Base-by-base conservation (phyloP, 371 early-diverging fungal species). In the Mucor ambiguus region DNA sequence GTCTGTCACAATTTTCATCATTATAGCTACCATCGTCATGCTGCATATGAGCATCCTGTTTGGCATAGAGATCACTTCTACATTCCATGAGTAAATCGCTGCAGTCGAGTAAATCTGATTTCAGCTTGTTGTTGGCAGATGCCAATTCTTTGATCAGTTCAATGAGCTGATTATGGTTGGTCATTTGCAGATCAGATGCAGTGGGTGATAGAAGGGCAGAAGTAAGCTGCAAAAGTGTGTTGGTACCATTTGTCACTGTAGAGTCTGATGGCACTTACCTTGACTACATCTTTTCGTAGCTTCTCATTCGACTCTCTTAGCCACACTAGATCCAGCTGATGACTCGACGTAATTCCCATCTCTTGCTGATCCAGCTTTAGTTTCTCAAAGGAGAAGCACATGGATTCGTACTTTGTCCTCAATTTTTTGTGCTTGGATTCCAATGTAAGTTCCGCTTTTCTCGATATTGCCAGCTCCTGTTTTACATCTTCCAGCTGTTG, bases 351-450 rank as follows among this genome's bases (percentile, higher is more conserved):
- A 3, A 56, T 56, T 6, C 67, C 64, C 56, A 69, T 54, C 58
- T 70, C 73, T 60, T 78, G 69, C n/a, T 73, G 75, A 18, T 68
- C 70, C 8, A 64, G 10, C n/a, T 74, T 70, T 4, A 77, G 28
- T 30, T 72, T 69, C 54, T 81, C 82, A 61, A 72, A 75, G 6
- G 71, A 66, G 49, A 35, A 58, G 41, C 71, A 72, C 35, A 81
- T 52, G 12, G 74, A 58, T 52, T 78, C 81, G 63, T 76, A 78
- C 67, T 75, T 72, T 35, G 75, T 26, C 33, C 67, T 72, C 14
- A 81, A 56, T 61, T 83, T 83, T 58, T 75, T 83, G 44, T 79
- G 73, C 54, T 78, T 79, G 11, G 78, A 75, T 59, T 83, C 84
- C 22, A 83, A 49, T 26, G 68, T 70, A 28, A 78, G 60, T 60